Percentiles rank a stretch among this genome's conserved stretches.
These are phyloP conservation scores for Protomyces inundatus DNA, from an alignment of 1,139 yeast species.

Conservation along the genomic window DNA sequence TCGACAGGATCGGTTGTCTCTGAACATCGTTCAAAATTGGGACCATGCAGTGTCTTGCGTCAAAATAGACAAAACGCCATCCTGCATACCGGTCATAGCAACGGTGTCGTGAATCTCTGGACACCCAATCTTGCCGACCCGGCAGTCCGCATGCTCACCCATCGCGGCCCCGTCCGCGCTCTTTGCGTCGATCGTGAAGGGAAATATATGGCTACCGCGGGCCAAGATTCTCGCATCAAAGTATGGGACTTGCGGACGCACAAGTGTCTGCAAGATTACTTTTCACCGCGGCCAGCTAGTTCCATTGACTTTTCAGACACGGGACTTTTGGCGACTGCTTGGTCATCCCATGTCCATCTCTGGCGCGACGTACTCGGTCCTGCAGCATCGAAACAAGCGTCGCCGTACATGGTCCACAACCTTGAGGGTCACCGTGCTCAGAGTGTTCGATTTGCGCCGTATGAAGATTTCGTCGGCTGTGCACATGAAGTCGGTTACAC, in stretches of 20 bases:
- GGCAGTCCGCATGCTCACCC: constrained; percentile 69
- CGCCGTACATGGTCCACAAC: constrained; percentile 90
- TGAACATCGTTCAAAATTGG: constrained; percentile 79
- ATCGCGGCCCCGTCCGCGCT: constrained; percentile 83
- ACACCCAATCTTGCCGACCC: constrained; percentile 86
- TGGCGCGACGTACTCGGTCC: constrained; percentile 64
- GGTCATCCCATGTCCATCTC: constrained; percentile 86
- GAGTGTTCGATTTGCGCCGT: constrained; percentile 74
- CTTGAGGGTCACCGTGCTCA: constrained; percentile 71
- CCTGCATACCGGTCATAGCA: constrained; percentile 86
- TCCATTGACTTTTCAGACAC: constrained; percentile 78
- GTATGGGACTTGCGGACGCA: constrained; percentile 92
- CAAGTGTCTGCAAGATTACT: constrained; percentile 59
- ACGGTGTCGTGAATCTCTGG: constrained; percentile 92
- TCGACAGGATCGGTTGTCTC: constrained; percentile 84
- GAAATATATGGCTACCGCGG: constrained; percentile 86
- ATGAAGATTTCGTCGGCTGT: constrained; percentile 87
- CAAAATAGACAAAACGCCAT: constrained; percentile 97
- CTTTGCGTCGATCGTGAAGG: constrained; percentile 90
- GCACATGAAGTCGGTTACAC: constrained; percentile 78
- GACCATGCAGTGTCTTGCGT: constrained; percentile 81
- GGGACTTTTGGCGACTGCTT: constrained; percentile 78
- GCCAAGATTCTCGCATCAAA: constrained; percentile 77
- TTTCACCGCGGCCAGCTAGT: constrained; percentile 80
- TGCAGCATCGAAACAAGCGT: constrained; percentile 47